Percentiles rank a stretch among this genome's conserved stretches.
phyloP scores from a whole-genome alignment of 2,329 filamentous ascomycete species.

The Beauveria rudraprayagi region DNA sequence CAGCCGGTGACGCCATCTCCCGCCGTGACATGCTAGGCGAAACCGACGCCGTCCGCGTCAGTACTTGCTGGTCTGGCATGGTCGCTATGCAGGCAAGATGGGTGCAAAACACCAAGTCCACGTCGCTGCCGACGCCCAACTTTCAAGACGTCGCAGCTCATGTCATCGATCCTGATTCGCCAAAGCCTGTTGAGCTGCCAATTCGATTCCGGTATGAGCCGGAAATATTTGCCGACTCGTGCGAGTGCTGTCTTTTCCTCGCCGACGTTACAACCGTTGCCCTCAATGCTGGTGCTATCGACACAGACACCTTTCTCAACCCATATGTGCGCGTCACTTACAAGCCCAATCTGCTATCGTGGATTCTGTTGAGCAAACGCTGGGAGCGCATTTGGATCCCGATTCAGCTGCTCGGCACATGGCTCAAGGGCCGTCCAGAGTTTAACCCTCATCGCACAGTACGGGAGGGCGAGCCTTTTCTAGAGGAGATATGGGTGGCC shows the following conservation, averaged over 20 bases:
- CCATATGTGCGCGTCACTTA: constrained; percentile 69
- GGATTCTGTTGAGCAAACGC: constrained; percentile 51
- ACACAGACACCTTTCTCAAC: constrained; percentile 63
- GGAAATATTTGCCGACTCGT: constrained; percentile 54
- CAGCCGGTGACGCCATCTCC: constrained; percentile 42
- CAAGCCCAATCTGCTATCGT: constrained; percentile 44
- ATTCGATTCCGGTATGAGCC: constrained; percentile 49
- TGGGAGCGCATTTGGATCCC: constrained; percentile 58
- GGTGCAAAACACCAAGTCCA: constrained; percentile 37
- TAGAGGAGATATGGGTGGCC: constrained; percentile 40
- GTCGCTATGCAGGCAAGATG: constrained; percentile 55
- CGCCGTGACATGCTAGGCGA: constrained; percentile 55
- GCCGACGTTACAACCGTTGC: constrained; percentile 36
- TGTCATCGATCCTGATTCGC: constrained; percentile 27
- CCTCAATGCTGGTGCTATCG: constrained; percentile 27
- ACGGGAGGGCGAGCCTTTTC: constrained; percentile 45
- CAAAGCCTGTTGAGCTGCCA: constrained; percentile 27
- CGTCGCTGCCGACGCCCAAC: constrained; percentile 22
- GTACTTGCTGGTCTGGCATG: constrained; percentile 73
- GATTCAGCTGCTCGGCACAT: constrained; percentile 51
- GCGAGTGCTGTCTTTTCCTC: constrained; percentile 55
- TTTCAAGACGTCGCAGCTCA: constrained; percentile 27
- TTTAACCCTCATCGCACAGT: constrained; percentile 55
- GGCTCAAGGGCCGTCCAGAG: constrained; percentile 46
- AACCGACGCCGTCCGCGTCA: constrained; percentile 58